Evolutionary conservation across 169 alveolate genomes (phyloP).

Genomic region (Besnoitia besnoiti): DNA sequence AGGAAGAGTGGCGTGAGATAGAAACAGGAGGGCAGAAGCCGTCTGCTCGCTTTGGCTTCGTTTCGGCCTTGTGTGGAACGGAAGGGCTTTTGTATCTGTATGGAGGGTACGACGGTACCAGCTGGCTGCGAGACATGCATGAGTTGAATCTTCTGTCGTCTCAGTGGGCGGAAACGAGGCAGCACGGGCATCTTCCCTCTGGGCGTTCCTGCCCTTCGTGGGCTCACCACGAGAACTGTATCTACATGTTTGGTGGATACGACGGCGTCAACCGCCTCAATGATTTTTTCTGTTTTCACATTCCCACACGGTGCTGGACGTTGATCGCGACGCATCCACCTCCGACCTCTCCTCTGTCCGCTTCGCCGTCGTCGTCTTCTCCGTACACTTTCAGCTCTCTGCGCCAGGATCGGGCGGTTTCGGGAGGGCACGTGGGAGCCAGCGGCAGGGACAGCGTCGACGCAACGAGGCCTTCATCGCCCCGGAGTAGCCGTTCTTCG

Average conservation of each 20-base stretch:
- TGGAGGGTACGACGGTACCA: slow-evolving; percentile 90
- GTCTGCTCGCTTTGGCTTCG: slow-evolving; percentile 62
- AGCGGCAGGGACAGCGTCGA: neutral
- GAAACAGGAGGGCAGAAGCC: slow-evolving; percentile 67
- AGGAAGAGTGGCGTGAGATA: slow-evolving; percentile 43
- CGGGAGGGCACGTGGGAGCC: neutral
- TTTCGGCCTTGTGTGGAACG: slow-evolving; percentile 64
- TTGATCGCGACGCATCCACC: neutral
- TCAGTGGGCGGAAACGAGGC: slow-evolving; percentile 69
- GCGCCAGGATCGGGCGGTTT: neutral
- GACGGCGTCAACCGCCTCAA: slow-evolving; percentile 85
- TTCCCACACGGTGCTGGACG: slow-evolving; percentile 58
- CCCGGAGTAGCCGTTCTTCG: no score
- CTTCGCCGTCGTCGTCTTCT: neutral
- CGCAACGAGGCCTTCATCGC: neutral
- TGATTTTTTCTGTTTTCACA: slow-evolving; percentile 80
- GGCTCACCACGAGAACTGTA: slow-evolving; percentile 66
- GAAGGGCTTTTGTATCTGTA: slow-evolving; percentile 77
- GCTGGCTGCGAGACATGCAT: slow-evolving; percentile 85
- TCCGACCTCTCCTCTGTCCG: neutral
- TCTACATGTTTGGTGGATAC: slow-evolving; percentile 89
- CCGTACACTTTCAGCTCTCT: neutral
- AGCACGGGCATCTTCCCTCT: slow-evolving; percentile 74
- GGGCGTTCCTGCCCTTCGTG: slow-evolving; percentile 76
- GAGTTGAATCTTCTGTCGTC: slow-evolving; percentile 79